A percentile compares a stretch with the other conserved stretches of the same genome.
Conservation (phyloP, 192 early-diverging fungal genomes). For the Radiomyces spectabilis region DNA sequence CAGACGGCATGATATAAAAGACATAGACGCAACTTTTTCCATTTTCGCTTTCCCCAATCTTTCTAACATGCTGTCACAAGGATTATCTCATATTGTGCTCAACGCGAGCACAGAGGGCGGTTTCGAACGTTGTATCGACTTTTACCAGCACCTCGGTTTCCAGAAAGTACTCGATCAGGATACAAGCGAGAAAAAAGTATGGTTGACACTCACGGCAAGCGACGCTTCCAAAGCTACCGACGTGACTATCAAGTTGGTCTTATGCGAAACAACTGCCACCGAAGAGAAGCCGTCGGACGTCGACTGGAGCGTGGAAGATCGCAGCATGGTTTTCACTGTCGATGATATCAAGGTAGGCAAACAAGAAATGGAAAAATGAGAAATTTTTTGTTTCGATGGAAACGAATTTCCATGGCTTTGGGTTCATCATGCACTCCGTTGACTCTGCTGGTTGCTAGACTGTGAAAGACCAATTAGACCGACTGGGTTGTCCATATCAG, state of each 20-base stretch:
- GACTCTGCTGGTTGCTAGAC: conserved; percentile 13
- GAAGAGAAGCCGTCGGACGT: too few species aligned
- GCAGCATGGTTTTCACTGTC: too few species aligned
- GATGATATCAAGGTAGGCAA: too few species aligned
- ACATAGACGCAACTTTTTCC: too few species aligned
- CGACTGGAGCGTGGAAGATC: too few species aligned
- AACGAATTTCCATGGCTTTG: too few species aligned
- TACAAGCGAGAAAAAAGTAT: conserved; percentile 17
- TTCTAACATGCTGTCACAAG: not conserved
- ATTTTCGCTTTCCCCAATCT: too few species aligned
- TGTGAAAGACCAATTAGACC: conserved; percentile 24
- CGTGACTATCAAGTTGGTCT: conserved; percentile 28
- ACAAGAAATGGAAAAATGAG: too few species aligned
- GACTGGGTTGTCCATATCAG: conserved; percentile 31
- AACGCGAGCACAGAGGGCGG: not conserved
- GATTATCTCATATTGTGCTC: conserved; percentile 22
- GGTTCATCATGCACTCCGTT: not conserved
- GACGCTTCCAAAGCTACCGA: conserved; percentile 29
- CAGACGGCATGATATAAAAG: too few species aligned
- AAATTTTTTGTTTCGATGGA: not conserved
- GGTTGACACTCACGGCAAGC: conserved; percentile 49
- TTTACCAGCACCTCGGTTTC: conserved; percentile 23
- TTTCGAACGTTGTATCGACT: conserved; percentile 5
- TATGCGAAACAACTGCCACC: conserved; percentile 3
- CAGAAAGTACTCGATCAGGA: conserved; percentile 5